These are phyloP conservation scores for Paramecium tetraurelia DNA, from an alignment of 73 alveolate species.

Conservation along the genomic window DNA sequence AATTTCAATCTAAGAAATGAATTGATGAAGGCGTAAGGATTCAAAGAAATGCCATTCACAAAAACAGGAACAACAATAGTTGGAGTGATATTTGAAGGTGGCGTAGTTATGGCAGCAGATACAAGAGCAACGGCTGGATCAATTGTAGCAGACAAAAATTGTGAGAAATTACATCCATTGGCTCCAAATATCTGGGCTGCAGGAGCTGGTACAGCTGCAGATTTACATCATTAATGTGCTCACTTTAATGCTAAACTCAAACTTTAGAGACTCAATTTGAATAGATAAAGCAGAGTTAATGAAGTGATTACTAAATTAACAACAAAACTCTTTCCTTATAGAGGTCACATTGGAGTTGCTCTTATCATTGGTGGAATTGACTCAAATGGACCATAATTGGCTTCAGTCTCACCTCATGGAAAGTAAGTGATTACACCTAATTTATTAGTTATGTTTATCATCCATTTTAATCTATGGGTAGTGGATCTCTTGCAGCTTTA, in stretches of 20 bases:
- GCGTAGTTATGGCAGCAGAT: constrained; percentile 98
- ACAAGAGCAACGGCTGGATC: constrained; percentile 99
- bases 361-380: constrained; percentile 98
- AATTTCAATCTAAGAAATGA: constrained; percentile 2
- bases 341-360: constrained; percentile 96
- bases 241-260: constrained; percentile 71
- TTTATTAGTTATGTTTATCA: constrained; percentile 71
- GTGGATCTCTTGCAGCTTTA: constrained; percentile 98
- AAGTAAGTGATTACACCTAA: neutral
- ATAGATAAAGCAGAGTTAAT: constrained; percentile 89
- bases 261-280: constrained; percentile 90
- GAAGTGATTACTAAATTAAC: constrained; percentile 91
- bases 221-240: constrained; percentile 87
- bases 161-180: constrained; percentile 93
- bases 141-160: constrained; percentile 96
- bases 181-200: constrained; percentile 98
- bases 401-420: constrained; percentile 95
- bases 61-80: constrained; percentile 98
- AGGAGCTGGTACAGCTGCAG: constrained; percentile 99
- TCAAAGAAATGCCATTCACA: constrained; percentile 69
- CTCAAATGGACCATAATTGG: constrained; percentile 86
- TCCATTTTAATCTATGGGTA: constrained; percentile 97
- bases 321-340: constrained; percentile 84
- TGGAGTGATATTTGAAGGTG: constrained; percentile 90
- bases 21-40: neutral